Percentiles rank a stretch among this genome's conserved stretches.
phyloP scores from a whole-genome alignment of 192 early-diverging fungal genomes.

The Rhizophagus sp. region DNA sequence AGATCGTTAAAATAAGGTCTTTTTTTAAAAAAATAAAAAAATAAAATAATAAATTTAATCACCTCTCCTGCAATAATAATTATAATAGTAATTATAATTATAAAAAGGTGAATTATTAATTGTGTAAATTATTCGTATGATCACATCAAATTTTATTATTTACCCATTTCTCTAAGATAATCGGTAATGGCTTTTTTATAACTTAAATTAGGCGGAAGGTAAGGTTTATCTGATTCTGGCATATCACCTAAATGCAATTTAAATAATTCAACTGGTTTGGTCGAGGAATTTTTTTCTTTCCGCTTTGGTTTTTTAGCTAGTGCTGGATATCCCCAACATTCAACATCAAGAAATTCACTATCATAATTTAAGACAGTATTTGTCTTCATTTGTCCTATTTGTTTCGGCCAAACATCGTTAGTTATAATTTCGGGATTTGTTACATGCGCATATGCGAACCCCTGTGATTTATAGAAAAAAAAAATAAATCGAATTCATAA shows the following conservation, averaged over 20 bases:
- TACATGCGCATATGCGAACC: conserved; percentile 3
- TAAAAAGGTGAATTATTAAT: too few relatives aligned
- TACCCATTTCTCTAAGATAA: conserved; percentile 40
- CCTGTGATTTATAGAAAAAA: not conserved
- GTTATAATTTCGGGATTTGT: not conserved
- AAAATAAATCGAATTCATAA: too few relatives aligned
- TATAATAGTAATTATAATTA: too few relatives aligned
- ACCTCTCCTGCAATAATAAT: too few relatives aligned
- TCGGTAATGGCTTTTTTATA: conserved; percentile 54
- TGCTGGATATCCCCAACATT: not conserved
- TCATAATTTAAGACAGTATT: conserved; percentile 8
- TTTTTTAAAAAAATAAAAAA: not conserved
- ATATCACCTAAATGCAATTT: conserved; percentile 42
- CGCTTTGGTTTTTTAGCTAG: not conserved
- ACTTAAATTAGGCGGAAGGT: conserved; percentile 47
- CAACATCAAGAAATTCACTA: not conserved
- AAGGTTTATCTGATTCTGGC: conserved; percentile 40
- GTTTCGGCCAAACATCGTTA: conserved; percentile 3
- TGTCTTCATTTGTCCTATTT: not conserved
- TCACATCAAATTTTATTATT: not conserved
- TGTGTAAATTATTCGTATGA: not conserved
- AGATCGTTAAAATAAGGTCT: too few relatives aligned
- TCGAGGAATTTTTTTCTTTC: not conserved
- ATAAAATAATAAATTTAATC: not conserved
- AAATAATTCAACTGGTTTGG: conserved; percentile 5